Evolutionary conservation across 2,329 filamentous ascomycete genomes (phyloP), one percentile per base, ranked within the genome.

Genomic region (Bipolaris zeicola): DNA sequence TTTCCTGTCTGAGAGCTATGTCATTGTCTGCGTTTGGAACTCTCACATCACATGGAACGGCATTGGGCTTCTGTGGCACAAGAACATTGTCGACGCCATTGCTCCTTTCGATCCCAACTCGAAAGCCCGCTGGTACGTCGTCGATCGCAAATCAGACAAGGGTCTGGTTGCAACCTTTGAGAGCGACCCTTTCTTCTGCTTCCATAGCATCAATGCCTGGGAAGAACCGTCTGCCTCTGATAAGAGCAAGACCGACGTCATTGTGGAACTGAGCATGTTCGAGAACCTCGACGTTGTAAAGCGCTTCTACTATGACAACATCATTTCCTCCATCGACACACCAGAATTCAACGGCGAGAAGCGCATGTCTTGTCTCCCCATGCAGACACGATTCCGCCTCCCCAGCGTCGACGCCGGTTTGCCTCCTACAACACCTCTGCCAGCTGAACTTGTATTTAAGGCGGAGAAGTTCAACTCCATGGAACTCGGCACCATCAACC

Each of bases 161-260:
- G 90, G 91, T 0, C 77, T 95, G 0, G 82, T 95, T 0, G 88
- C 85, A 6, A 84, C 82, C 1, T 93, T 89, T 66, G 83, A 87
- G 16, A 88, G 85, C 14, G 81, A 85, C 0, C 83, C 89, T 0
- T 87, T 87, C 44, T 96, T 93, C 79, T 88, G 86, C 74, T 96
- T 96, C 73, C 91, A 96, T 75, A 85, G 85, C 0, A 80, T 91
- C 69, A 96, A 96, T 64, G 85, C 90, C 0, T 95, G 87, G 71
- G 89, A 94, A 66, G 83, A 90, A 60, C 64, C 73, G 0, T 78
- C 74, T 0, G 50, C 71, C 3, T 62, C 51, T 18, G 63, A 73
- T 26, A 58, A 69, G 1, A 65, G 24, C 49, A 77, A 80, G n/a
- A 76, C 77, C 5, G 80, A 87, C 57, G 80, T 95, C 16, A 78